Evolutionary conservation across 495 filamentous ascomycete species (phyloP), one percentile per base, ranked within the genome.

Genomic region (Penicillium atrosanguineum): DNA sequence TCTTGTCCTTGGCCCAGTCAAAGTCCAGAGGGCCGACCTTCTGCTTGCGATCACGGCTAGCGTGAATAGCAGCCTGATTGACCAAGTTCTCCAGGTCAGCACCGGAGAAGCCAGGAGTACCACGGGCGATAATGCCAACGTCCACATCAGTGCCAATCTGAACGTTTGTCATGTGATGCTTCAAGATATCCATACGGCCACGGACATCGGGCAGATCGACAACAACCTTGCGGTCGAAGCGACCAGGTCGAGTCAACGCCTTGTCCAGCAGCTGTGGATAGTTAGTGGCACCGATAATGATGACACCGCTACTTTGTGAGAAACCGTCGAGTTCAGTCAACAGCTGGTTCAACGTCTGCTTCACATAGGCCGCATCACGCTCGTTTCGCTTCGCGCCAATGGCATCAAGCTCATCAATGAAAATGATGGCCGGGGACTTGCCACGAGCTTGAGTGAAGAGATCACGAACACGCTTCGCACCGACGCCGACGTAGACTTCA

Each of bases 251-350:
- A 29, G 91, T 96, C 47, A 98, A 76, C 34, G 94, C 94, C 69
- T 96, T 96, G 71, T 98, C 94, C 19, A 98, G 83, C 8, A 91
- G 70, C 67, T 97, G 83, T 19, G 95, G 94, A 65, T 96, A 96
- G 70, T 98, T 98, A 48, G 94, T 98, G 0, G 94, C 94, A 37
- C 85, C 94, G 46, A 98, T 82, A 62, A 98, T 90, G 64, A 98
- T 95, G 38, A 98, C 92, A 56, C 91, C 89, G 43, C 84, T 94
- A 59, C 86, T 89, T 66, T 96, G 93, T 20, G 93, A 90, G 67
- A 98, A 98, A 45, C 94, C 94, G 63, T 98, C 94, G 36, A 98
- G 83, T 64, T 98, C 95, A n/a, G 94, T 97, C 16, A 98, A 84
- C 37, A 98, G 83, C 70, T 98, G 95, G 64, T 98, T 98, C 57